A percentile compares a stretch with the other conserved stretches of the same genome.
phyloP scores from a whole-genome alignment of 1,284 basidiomycete species.

The Retiboletus flavoniger region DNA sequence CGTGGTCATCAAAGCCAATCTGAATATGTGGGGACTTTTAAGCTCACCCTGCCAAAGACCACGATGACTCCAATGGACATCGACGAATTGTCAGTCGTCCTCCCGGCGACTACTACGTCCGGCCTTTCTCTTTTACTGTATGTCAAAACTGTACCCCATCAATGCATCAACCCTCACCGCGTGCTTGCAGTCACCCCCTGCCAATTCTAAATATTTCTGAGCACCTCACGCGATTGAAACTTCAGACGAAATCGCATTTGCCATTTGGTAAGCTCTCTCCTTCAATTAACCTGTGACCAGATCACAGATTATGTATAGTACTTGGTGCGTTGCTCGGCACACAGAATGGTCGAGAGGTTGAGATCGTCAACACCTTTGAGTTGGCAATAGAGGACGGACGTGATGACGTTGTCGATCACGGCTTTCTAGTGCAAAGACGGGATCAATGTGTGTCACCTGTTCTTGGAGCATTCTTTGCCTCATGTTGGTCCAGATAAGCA shows the following conservation, averaged over 20 bases:
- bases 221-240: conserved; percentile 81
- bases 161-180: conserved; percentile 11
- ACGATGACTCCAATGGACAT: conserved; percentile 74
- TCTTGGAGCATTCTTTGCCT: conserved; percentile 8
- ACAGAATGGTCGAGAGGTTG: conserved; percentile 89
- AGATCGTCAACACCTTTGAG: conserved; percentile 97
- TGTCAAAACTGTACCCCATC: conserved; percentile 26
- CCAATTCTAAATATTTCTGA: conserved; percentile 97
- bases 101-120: conserved; percentile 65
- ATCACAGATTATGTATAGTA: conserved; percentile 48
- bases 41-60: neutral
- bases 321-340: conserved; percentile 93
- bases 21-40: neutral
- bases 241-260: conserved; percentile 62
- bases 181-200: conserved; percentile 76
- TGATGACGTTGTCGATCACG: conserved; percentile 67
- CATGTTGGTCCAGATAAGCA: conserved; percentile 74
- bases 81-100: conserved; percentile 69
- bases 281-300: conserved; percentile 2
- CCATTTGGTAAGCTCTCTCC: conserved; percentile 59
- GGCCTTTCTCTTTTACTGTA: conserved; percentile 71
- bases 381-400: conserved; percentile 61
- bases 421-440: conserved; percentile 77
- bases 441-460: conserved; percentile 76
- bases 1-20: neutral